These are phyloP conservation scores for Plasmodium yoelii DNA, from an alignment of 169 alveolate species.

Conservation along the genomic window DNA sequence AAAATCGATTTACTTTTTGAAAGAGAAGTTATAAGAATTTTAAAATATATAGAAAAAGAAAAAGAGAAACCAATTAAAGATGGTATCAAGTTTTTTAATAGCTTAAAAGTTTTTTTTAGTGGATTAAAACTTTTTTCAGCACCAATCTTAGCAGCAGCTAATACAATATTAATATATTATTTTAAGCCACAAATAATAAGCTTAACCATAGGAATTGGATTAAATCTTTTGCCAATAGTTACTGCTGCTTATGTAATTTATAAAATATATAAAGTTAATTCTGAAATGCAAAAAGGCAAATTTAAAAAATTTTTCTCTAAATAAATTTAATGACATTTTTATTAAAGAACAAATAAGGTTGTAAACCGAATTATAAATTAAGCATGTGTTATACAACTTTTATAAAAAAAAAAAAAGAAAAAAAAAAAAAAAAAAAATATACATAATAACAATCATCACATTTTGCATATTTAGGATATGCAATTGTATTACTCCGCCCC, in stretches of 20 bases:
- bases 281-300: slow-evolving; percentile 8
- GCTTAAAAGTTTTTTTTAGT: slow-evolving; percentile 13
- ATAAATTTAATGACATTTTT: neutral
- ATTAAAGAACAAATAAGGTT: neutral
- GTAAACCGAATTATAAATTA: neutral
- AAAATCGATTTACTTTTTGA: slow-evolving; percentile 36
- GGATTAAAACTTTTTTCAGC: slow-evolving; percentile 36
- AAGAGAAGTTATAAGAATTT: slow-evolving; percentile 24
- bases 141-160: slow-evolving; percentile 29
- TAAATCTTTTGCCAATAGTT: neutral
- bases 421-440: too few relatives aligned
- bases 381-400: neutral
- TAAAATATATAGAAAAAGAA: slow-evolving; percentile 31
- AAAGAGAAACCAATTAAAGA: slow-evolving; percentile 28
- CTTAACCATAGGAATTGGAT: neutral
- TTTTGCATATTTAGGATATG: neutral
- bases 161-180: slow-evolving; percentile 3
- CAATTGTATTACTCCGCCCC: too few relatives aligned
- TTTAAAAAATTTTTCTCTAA: neutral
- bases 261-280: slow-evolving; percentile 21
- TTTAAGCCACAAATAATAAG: slow-evolving; percentile 24
- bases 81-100: slow-evolving; percentile 37
- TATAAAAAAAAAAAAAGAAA: neutral
- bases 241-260: slow-evolving; percentile 7
- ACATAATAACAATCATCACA: too few relatives aligned